Conservation (phyloP, 192 early-diverging fungal genomes). For the Oehlia diaphana region DNA sequence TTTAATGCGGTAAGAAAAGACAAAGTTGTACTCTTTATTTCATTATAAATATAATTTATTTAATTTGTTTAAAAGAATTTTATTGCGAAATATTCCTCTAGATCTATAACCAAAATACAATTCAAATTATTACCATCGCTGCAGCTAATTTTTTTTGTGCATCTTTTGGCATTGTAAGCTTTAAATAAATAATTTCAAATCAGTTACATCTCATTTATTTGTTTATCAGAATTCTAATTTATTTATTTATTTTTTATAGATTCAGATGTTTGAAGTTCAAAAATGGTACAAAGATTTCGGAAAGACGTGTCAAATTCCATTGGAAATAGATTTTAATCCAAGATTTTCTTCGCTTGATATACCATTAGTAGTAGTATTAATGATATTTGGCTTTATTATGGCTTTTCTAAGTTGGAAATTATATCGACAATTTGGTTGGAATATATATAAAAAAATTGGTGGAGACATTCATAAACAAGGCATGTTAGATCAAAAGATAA, state of each 20-base stretch:
- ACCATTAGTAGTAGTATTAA: conserved; percentile 56
- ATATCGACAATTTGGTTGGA: conserved; percentile 57
- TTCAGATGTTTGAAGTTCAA: neutral
- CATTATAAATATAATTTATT: neutral
- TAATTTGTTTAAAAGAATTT: neutral
- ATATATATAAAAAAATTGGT: conserved; percentile 63
- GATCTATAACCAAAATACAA: conserved; percentile 27
- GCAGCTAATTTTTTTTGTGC: neutral
- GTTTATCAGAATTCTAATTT: too few relatives aligned
- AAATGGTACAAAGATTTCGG: conserved; percentile 2
- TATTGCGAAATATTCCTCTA: neutral
- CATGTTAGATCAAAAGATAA: conserved; percentile 19
- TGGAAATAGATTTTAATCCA: too few relatives aligned
- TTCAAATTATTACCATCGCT: neutral
- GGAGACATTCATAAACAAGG: conserved; percentile 61
- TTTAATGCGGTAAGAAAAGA: conserved; percentile 12
- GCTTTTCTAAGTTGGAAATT: conserved; percentile 53
- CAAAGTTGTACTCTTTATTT: neutral
- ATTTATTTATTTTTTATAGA: neutral
- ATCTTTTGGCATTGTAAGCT: conserved; percentile 1
- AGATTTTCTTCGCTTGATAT: conserved; percentile 33
- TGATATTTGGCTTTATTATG: conserved; percentile 50
- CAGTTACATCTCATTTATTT: too few relatives aligned
- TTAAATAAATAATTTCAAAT: neutral
- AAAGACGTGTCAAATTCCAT: neutral